A percentile compares a stretch with the other conserved stretches of the same genome.
Conservation (phyloP, 495 filamentous ascomycete genomes). For the Neurospora tetrasperma region DNA sequence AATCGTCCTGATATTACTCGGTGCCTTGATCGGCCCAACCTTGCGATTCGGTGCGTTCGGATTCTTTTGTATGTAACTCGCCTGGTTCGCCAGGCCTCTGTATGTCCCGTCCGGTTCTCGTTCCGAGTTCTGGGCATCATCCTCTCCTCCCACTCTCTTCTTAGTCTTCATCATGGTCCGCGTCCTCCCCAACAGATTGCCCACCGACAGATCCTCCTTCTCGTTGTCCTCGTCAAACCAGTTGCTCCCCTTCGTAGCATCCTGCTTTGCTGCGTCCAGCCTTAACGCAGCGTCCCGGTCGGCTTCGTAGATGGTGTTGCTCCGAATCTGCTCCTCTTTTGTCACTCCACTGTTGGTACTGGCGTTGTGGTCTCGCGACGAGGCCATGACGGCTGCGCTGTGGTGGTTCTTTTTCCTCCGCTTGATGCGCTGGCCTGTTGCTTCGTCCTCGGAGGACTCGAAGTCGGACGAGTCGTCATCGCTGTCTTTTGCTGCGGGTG, state of each 20-base stretch:
- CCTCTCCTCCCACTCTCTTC: background rate
- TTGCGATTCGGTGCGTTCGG: slow-evolving; percentile 61
- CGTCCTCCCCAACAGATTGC: slow-evolving; percentile 57
- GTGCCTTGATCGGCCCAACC: slow-evolving; percentile 79
- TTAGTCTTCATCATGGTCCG: slow-evolving; percentile 22
- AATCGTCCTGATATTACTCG: slow-evolving; percentile 83
- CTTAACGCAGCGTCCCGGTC: slow-evolving; percentile 47
- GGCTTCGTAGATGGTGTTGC: slow-evolving; percentile 48
- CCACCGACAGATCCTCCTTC: slow-evolving; percentile 38
- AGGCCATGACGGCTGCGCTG: slow-evolving; percentile 41
- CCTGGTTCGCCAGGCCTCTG: slow-evolving; percentile 61
- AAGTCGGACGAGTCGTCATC: slow-evolving; percentile 47
- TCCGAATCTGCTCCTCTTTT: slow-evolving; percentile 12
- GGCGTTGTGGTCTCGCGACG: slow-evolving; percentile 35
- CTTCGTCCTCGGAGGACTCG: slow-evolving; percentile 68
- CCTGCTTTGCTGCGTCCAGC: slow-evolving; percentile 55
- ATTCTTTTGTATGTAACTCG: slow-evolving; percentile 69
- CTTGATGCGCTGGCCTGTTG: slow-evolving; percentile 59
- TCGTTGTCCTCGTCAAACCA: slow-evolving; percentile 68
- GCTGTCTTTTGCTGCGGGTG: slow-evolving; percentile 49
- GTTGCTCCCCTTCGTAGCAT: slow-evolving; percentile 87
- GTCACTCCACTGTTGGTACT: slow-evolving; percentile 13
- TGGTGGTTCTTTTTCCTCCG: slow-evolving; percentile 55
- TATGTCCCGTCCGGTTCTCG: slow-evolving; percentile 54
- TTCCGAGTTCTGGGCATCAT: background rate